Evolutionary conservation across 306 rosid genomes (phyloP).

Genomic region (Vigna radiata): DNA sequence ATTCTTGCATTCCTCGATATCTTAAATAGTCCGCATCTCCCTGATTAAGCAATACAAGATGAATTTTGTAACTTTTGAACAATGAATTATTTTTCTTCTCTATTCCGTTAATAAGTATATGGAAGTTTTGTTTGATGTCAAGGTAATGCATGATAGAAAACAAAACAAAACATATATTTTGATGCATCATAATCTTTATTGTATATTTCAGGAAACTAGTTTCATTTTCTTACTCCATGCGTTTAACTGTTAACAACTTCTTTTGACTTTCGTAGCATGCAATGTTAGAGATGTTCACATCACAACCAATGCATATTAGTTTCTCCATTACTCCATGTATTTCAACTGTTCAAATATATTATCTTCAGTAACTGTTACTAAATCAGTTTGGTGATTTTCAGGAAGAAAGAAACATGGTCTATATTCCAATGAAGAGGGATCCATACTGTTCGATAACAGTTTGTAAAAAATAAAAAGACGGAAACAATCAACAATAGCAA

Average conservation of each 20-base stretch:
- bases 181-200: neutral
- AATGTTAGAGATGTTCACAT: neutral
- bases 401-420: neutral
- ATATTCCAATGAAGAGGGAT: constrained; percentile 14
- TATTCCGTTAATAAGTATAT: neutral
- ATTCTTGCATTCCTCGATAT: constrained; percentile 91
- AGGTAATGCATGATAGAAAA: constrained; percentile 10
- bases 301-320: constrained; percentile 18
- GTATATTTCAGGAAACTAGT: neutral
- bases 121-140: constrained; percentile 10
- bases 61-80: constrained; percentile 24
- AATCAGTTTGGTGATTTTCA: neutral
- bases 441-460: neutral
- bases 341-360: constrained; percentile 34
- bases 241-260: constrained; percentile 23
- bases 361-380: neutral
- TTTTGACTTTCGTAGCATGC: constrained; percentile 7
- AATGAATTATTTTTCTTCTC: too few species aligned
- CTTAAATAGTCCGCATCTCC: constrained; percentile 86
- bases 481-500: neutral
- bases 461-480: constrained; percentile 15
- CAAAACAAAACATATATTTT: neutral
- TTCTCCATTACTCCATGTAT: neutral
- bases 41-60: constrained; percentile 55
- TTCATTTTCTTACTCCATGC: constrained; percentile 17